A percentile compares a stretch with the other conserved stretches of the same genome.
Conservation (phyloP, 345 rosid genomes). For the Erucastrum elatum region DNA sequence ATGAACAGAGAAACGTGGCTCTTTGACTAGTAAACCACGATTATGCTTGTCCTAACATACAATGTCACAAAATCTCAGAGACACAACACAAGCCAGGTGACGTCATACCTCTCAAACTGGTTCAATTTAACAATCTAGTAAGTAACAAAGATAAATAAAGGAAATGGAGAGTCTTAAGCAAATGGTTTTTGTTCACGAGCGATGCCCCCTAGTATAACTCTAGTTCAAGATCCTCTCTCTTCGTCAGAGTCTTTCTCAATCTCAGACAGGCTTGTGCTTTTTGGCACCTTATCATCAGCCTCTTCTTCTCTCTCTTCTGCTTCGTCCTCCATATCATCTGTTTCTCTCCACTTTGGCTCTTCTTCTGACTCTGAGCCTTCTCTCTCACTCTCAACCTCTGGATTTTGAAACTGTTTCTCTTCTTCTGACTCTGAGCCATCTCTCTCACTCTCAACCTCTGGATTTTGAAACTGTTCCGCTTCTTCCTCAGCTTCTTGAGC, state of each 20-base stretch:
- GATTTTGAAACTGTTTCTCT: conserved; percentile 1
- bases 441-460: conserved; percentile 35
- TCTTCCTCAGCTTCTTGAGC: conserved; percentile 27
- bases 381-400: conserved; percentile 35
- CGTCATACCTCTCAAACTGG: not conserved
- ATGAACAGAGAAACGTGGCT: conserved; percentile 13
- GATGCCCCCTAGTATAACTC: not conserved
- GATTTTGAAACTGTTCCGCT: conserved; percentile 4
- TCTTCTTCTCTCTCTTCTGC: conserved; percentile 11
- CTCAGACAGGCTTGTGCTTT: not conserved
- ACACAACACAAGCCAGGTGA: not conserved
- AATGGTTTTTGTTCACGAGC: conserved; percentile 6
- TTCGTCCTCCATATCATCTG: conserved; percentile 32
- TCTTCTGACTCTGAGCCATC: conserved; percentile 28
- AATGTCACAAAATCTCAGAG: conserved; percentile 2
- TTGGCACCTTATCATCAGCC: conserved; percentile 15
- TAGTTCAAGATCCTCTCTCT: conserved; percentile 6
- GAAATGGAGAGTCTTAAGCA: not conserved
- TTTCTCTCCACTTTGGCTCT: conserved; percentile 41
- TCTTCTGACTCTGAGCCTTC: conserved; percentile 28
- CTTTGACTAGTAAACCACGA: not conserved
- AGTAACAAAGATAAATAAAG: not conserved
- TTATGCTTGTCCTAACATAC: not conserved
- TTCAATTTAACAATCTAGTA: conserved; percentile 12
- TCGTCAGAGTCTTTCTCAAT: conserved; percentile 15